Percentiles rank a stretch among this genome's conserved stretches.
These are phyloP conservation scores for Sporothrix globosa DNA, from an alignment of 2,329 filamentous ascomycete genomes.

Conservation along the genomic window DNA sequence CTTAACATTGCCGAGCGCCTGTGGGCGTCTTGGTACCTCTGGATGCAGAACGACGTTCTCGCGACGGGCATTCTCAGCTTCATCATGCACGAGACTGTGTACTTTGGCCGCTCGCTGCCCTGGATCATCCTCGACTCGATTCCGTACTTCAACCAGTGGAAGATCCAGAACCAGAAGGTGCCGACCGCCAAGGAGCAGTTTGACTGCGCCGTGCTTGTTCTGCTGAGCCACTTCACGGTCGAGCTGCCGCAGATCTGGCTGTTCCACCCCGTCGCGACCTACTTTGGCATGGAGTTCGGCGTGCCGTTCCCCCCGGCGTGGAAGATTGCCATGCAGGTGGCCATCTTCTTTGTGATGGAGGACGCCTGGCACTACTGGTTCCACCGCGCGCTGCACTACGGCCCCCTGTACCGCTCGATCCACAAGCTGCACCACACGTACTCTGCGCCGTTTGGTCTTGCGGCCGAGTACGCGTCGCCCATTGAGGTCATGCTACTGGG, in stretches of 20 bases:
- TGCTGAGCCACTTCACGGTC: constrained; percentile 95
- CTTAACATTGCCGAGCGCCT: constrained; percentile 85
- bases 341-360: constrained; percentile 92
- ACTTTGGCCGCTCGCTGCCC: constrained; percentile 88
- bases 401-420: constrained; percentile 90
- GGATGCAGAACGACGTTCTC: constrained; percentile 96
- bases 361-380: constrained; percentile 99
- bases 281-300: constrained; percentile 82
- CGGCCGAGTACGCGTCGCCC: constrained; percentile 95
- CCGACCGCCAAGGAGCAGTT: constrained; percentile 93
- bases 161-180: constrained; percentile 89
- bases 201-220: constrained; percentile 88
- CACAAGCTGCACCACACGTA: constrained; percentile 99
- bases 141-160: constrained; percentile 87
- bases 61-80: constrained; percentile 99
- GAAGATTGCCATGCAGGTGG: constrained; percentile 90
- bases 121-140: constrained; percentile 92
- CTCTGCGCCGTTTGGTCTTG: constrained; percentile 93
- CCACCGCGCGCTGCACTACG: constrained; percentile 91
- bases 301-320: constrained; percentile 85
- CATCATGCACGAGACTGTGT: constrained; percentile 88
- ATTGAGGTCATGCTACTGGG: constrained; percentile 96
- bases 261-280: constrained; percentile 95
- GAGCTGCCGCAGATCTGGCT: constrained; percentile 99
- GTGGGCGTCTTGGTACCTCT: constrained; percentile 96